These are phyloP conservation scores for Vanderwaltozyma verrucispora DNA, from an alignment of 805 yeast species.

Conservation along the genomic window DNA sequence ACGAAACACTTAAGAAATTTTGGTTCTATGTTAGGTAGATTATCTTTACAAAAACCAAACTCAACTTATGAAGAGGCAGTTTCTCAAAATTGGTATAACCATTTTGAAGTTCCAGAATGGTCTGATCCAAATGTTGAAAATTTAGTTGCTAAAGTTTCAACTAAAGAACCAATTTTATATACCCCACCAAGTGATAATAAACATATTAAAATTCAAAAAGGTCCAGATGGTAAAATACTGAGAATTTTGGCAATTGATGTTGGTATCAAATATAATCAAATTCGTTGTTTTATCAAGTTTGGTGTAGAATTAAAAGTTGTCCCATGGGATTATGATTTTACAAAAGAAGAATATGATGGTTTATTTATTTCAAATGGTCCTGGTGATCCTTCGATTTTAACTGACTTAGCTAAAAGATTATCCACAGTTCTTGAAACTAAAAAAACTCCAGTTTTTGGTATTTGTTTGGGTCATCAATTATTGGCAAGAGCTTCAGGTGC, in stretches of 20 bases:
- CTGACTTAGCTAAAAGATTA: constrained; percentile 53
- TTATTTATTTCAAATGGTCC: constrained; percentile 97
- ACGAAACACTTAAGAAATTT: constrained; percentile 87
- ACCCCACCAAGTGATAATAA: constrained; percentile 46
- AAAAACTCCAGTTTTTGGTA: constrained; percentile 90
- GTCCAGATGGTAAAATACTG: constrained; percentile 65
- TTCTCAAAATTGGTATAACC: constrained; percentile 44
- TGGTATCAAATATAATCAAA: constrained; percentile 97
- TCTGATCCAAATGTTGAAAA: constrained; percentile 85
- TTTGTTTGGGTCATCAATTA: constrained; percentile 96
- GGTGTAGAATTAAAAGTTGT: constrained; percentile 95
- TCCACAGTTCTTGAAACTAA: constrained; percentile 47
- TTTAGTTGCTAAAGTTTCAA: constrained; percentile 85
- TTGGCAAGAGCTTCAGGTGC: constrained; percentile 95
- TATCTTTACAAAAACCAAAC: constrained; percentile 46
- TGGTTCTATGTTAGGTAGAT: constrained; percentile 90
- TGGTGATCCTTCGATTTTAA: constrained; percentile 92
- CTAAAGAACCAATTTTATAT: constrained; percentile 64
- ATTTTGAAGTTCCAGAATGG: constrained; percentile 77
- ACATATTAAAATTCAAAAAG: constrained; percentile 35
- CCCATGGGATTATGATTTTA: constrained; percentile 88
- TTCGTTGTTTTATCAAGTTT: constrained; percentile 89
- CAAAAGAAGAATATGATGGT: constrained; percentile 82
- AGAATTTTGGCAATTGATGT: constrained; percentile 89
- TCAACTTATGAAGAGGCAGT: constrained; percentile 24